phyloP scores from a whole-genome alignment of 2,329 filamentous ascomycete genomes.

The Dothideomycetes sp. region DNA sequence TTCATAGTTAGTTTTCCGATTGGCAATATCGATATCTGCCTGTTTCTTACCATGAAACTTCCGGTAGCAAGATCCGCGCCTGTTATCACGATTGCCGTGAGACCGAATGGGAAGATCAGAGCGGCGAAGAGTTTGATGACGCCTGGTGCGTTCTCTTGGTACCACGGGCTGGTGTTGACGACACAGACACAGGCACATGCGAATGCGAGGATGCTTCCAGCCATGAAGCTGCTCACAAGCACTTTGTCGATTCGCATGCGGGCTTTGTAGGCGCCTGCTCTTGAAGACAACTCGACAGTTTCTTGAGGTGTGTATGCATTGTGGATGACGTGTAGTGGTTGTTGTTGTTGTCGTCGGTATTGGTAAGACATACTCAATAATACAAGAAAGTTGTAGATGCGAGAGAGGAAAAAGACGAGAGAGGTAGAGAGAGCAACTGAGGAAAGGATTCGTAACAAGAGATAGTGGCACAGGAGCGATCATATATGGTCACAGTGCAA shows the following conservation, averaged over 20 bases:
- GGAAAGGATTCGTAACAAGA: no score
- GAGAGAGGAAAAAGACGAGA: no score
- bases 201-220: slow-evolving; percentile 44
- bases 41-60: slow-evolving; percentile 22
- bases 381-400: no score
- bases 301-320: slow-evolving; percentile 22
- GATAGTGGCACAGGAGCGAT: no score
- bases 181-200: slow-evolving; percentile 28
- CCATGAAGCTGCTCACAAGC: slow-evolving; percentile 43
- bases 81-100: slow-evolving; percentile 26
- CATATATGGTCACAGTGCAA: no score
- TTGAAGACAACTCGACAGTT: slow-evolving; percentile 42
- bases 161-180: slow-evolving; percentile 25
- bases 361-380: no score
- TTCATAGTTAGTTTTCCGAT: no score
- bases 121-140: slow-evolving; percentile 25
- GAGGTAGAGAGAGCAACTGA: no score
- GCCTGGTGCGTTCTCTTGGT: slow-evolving; percentile 25
- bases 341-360: no score
- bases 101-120: slow-evolving; percentile 28
- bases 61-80: slow-evolving; percentile 28
- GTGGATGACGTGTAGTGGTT: slow-evolving; percentile 5
- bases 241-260: slow-evolving; percentile 46
- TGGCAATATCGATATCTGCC: neutral
- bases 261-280: slow-evolving; percentile 43